Percentiles rank a stretch among this genome's conserved stretches.
Evolutionary conservation across 2,329 filamentous ascomycete species (phyloP).

Genomic region (Cylindrodendrum hubeiense): DNA sequence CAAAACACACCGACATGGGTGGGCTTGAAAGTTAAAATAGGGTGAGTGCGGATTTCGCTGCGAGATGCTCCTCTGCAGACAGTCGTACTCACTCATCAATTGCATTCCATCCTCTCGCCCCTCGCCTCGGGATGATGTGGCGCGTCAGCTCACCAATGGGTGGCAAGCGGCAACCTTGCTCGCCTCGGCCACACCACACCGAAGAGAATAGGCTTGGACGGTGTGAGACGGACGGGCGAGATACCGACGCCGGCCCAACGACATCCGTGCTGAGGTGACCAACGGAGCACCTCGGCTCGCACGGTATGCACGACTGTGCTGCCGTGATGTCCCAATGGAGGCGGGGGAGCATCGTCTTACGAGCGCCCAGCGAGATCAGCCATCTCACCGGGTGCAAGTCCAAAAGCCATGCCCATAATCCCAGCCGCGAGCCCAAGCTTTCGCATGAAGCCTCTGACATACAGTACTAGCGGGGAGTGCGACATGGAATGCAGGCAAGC

Average conservation of each 20-base stretch:
- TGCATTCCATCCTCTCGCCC: not conserved
- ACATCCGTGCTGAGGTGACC: not conserved
- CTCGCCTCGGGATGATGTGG: too few relatives aligned
- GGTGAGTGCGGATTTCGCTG: not conserved
- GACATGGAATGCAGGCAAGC: constrained; percentile 4
- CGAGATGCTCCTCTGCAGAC: not conserved
- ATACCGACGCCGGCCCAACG: not conserved
- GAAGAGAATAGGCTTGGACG: not conserved
- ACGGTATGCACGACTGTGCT: too few relatives aligned
- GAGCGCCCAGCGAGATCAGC: not conserved
- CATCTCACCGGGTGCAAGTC: not conserved
- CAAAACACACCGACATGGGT: not conserved
- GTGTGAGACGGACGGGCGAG: not conserved
- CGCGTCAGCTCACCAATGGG: not conserved
- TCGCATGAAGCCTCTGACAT: not conserved
- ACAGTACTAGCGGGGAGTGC: not conserved
- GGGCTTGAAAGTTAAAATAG: not conserved
- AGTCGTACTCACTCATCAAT: not conserved
- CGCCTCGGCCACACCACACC: not conserved
- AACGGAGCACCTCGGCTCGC: not conserved
- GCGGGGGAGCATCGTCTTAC: not conserved
- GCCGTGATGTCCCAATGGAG: too few relatives aligned
- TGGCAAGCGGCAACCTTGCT: not conserved
- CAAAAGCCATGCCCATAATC: not conserved
- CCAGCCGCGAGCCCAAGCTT: too few relatives aligned